A percentile compares a stretch with the other conserved stretches of the same genome.
Evolutionary conservation across 108 stramenopile genomes (phyloP).

Genomic region (Cyclotella choctawhatcheeana): DNA sequence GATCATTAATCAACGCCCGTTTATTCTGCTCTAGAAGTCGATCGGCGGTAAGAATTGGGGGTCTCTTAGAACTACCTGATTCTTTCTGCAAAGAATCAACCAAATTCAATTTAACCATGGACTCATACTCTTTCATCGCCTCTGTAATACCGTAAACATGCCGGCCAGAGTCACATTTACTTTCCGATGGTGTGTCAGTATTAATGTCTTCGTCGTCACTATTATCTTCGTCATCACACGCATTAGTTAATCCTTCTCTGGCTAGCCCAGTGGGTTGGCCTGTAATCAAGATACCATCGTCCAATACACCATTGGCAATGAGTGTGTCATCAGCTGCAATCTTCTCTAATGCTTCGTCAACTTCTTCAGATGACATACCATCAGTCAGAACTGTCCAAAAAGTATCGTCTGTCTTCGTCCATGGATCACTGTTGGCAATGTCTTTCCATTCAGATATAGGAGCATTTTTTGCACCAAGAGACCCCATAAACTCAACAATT

Average conservation of each 20-base stretch:
- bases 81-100: not conserved
- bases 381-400: constrained; percentile 5
- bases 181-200: no score
- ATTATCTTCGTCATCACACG: not conserved
- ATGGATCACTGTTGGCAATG: constrained; percentile 3
- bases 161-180: not conserved
- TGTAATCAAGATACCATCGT: constrained; percentile 9
- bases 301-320: not conserved
- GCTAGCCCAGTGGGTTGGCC: constrained; percentile 1
- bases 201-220: not conserved
- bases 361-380: not conserved
- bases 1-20: constrained; percentile 1
- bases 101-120: not conserved
- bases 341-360: not conserved
- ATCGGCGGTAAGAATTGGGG: constrained; percentile 3
- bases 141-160: not conserved
- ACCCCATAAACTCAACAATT: constrained; percentile 1
- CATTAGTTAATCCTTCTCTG: not conserved
- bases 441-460: constrained; percentile 13
- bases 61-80: not conserved
- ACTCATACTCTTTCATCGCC: not conserved
- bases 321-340: not conserved
- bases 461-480: constrained; percentile 5
- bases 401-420: not conserved
- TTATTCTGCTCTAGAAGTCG: not conserved